phyloP scores from a whole-genome alignment of 1,284 basidiomycete species.

The Caloboletus firmus region DNA sequence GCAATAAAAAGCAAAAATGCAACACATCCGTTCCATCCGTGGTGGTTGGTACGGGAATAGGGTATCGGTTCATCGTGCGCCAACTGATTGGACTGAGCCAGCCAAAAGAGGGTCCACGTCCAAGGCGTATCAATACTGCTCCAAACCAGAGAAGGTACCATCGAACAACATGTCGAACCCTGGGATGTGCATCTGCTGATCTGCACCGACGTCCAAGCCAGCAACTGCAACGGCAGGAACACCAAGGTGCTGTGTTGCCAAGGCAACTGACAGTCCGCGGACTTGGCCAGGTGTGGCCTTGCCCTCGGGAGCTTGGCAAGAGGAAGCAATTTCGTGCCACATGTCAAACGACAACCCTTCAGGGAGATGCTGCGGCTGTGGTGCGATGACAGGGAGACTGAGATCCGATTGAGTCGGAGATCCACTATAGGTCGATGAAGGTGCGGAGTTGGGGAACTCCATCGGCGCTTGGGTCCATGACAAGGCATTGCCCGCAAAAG shows the following conservation, averaged over 20 bases:
- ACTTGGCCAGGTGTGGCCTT: slow-evolving; percentile 5
- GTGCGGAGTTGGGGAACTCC: slow-evolving; percentile 32
- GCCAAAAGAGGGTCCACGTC: neutral
- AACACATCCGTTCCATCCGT: neutral
- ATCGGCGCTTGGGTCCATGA: slow-evolving; percentile 12
- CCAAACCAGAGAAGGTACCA: slow-evolving; percentile 6
- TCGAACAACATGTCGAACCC: slow-evolving; percentile 29
- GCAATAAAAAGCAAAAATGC: neutral
- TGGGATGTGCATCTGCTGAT: slow-evolving; percentile 7
- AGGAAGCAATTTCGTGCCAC: slow-evolving; percentile 22
- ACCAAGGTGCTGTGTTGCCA: slow-evolving; percentile 9
- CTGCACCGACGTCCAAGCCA: slow-evolving; percentile 12
- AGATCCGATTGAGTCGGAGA: slow-evolving; percentile 46
- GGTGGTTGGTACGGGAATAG: neutral
- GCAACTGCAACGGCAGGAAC: slow-evolving; percentile 9
- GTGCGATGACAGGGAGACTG: slow-evolving; percentile 37
- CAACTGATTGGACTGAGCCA: neutral
- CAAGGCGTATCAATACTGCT: slow-evolving; percentile 1
- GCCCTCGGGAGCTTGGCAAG: slow-evolving; percentile 2
- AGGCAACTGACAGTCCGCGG: neutral
- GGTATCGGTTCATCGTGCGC: slow-evolving; percentile 7
- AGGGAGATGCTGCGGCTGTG: slow-evolving; percentile 35
- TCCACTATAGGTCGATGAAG: slow-evolving; percentile 46
- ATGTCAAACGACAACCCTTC: slow-evolving; percentile 21
- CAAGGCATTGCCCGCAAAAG: slow-evolving; percentile 4